Percentiles rank a stretch among this genome's conserved stretches.
phyloP scores from a whole-genome alignment of 371 early-diverging fungal species.

The Zychaea mexicana region DNA sequence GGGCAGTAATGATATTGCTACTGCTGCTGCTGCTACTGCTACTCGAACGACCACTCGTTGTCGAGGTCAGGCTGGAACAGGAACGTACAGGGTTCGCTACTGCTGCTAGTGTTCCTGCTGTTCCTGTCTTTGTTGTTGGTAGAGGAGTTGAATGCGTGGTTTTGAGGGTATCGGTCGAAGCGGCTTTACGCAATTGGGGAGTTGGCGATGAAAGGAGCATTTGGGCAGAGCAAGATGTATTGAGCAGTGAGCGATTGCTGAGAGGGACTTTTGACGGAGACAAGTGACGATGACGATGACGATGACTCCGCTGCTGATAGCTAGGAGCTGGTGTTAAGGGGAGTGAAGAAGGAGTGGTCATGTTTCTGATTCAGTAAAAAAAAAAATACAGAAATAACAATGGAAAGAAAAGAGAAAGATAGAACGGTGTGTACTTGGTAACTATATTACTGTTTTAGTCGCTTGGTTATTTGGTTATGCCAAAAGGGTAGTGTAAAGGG shows the following conservation, averaged over 20 bases:
- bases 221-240: constrained; percentile 1
- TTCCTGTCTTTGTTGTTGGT: neutral
- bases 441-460: too few relatives aligned
- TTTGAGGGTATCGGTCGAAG: neutral
- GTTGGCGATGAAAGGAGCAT: neutral
- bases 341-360: neutral
- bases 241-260: neutral
- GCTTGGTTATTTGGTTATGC: too few relatives aligned
- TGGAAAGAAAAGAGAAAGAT: neutral
- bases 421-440: too few relatives aligned
- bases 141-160: neutral
- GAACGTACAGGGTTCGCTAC: neutral
- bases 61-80: constrained; percentile 7
- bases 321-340: constrained; percentile 15
- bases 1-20: too few relatives aligned
- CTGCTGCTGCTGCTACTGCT: neutral
- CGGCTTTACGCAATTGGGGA: neutral
- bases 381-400: neutral
- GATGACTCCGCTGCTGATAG: constrained; percentile 10
- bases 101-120: neutral
- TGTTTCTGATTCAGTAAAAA: neutral
- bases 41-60: neutral
- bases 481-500: too few relatives aligned
- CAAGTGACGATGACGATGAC: too few relatives aligned
- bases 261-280: neutral